These are phyloP conservation scores for Claviceps citrina DNA, from an alignment of 2,329 filamentous ascomycete species.

Conservation along the genomic window DNA sequence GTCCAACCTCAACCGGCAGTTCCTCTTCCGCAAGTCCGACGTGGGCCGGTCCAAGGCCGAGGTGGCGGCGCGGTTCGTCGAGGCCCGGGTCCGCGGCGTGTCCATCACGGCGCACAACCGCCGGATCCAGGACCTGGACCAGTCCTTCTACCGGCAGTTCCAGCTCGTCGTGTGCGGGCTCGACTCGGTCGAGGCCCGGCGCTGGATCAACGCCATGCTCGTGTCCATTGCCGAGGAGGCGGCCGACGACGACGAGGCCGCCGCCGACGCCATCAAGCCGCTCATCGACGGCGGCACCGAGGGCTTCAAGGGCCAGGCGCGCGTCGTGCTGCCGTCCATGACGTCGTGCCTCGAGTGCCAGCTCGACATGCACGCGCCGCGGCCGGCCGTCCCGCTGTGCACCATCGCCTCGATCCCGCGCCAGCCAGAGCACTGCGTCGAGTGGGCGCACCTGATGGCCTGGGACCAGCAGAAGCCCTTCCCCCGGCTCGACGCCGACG, in stretches of 20 bases:
- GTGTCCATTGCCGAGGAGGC: conserved; percentile 71
- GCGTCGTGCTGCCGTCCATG: conserved; percentile 81
- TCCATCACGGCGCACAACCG: conserved; percentile 88
- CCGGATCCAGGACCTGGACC: conserved; percentile 92
- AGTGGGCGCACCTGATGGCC: conserved; percentile 97
- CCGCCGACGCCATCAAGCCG: conserved; percentile 72
- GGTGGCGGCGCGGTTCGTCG: conserved; percentile 81
- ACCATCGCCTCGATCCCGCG: conserved; percentile 92
- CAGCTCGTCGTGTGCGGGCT: conserved; percentile 85
- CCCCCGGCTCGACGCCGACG: conserved; percentile 79
- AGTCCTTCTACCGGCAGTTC: conserved; percentile 95
- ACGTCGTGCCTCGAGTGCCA: conserved; percentile 97
- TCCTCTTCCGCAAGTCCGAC: conserved; percentile 81
- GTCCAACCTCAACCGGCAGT: conserved; percentile 93
- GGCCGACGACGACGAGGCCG: conserved; percentile 55
- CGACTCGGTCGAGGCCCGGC: conserved; percentile 91
- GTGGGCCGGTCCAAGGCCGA: conserved; percentile 90
- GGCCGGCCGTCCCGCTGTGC: conserved; percentile 89
- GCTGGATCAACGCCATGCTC: conserved; percentile 94
- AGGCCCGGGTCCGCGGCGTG: conserved; percentile 76
- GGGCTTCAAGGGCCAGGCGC: conserved; percentile 92
- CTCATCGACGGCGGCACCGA: conserved; percentile 94
- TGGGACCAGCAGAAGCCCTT: conserved; percentile 83
- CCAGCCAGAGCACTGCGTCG: conserved; percentile 93
- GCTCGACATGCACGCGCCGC: conserved; percentile 94